A percentile compares a stretch with the other conserved stretches of the same genome.
phyloP scores from a whole-genome alignment of 495 filamentous ascomycete genomes.

The Talaromyces thailandensis region DNA sequence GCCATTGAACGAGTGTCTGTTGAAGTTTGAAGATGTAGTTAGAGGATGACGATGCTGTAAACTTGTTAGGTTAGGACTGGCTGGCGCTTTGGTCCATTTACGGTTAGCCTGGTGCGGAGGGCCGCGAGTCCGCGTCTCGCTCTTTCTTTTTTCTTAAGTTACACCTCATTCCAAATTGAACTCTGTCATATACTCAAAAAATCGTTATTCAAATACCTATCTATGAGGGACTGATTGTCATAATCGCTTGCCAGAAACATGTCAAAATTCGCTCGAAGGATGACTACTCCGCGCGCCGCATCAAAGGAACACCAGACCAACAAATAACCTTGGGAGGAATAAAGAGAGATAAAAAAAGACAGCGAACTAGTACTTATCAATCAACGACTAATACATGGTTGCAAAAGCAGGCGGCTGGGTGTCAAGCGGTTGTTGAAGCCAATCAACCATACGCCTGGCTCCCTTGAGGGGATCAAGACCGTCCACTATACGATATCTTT shows the following conservation, averaged over 20 bases:
- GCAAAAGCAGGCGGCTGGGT: conserved; percentile 2
- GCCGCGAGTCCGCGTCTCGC: neutral
- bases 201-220: neutral
- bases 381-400: neutral
- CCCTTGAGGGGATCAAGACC: conserved; percentile 3
- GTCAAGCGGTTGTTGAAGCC: conserved; percentile 2
- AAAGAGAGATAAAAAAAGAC: neutral
- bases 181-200: neutral
- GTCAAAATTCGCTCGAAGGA: neutral
- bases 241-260: neutral
- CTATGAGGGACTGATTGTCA: neutral
- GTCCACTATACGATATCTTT: neutral
- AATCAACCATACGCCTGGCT: neutral
- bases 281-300: neutral
- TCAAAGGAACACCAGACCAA: neutral
- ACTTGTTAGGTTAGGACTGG: neutral
- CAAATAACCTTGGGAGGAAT: neutral
- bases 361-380: neutral
- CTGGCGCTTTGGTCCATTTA: neutral
- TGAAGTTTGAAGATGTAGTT: neutral
- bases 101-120: neutral
- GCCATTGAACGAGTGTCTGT: neutral
- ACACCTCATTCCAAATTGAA: neutral
- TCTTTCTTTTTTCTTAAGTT: neutral
- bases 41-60: conserved; percentile 1